Evolutionary conservation across 2,329 filamentous ascomycete species (phyloP), one percentile per base, ranked within the genome.

Genomic region (Ophiostoma angusticollis): DNA sequence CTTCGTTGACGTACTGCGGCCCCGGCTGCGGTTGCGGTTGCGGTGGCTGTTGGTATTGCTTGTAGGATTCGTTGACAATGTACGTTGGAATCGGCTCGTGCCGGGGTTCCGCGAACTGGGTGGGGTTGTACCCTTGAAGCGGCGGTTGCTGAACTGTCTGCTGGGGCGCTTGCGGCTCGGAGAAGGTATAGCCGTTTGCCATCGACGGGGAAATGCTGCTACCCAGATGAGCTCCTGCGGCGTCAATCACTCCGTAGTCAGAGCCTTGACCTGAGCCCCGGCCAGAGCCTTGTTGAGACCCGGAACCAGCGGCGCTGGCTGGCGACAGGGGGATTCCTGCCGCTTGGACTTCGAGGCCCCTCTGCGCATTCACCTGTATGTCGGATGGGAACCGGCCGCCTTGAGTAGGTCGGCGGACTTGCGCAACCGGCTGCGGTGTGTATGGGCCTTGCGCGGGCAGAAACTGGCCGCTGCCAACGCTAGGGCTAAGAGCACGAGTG

Each of bases 321-420:
- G 82, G 81, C 55, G 83, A 85, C 56, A 78, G 67, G 56, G 81
- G 75, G 8, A 47, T 36, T 4, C 46, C 46, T 56, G 47, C 37
- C 4, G 74, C 78, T 62, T 86, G 80, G 76, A 85, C 77, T 62
- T 86, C 79, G 74, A 85, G 78, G 69, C 82, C 79, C 66, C 84
- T 78, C 57, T 75, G 64, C 46, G 70, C 66, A 60, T 86, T 82
- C 58, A 93, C 73, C 65, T 86, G 78, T 52, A 96, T 68, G 68
- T 95, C 87, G 63, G 84, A 93, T 63, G 89, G 89, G 67, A 98
- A 98, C 61, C 87, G 78, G 68, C 89, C 89, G 78, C 87, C 89
- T 78, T 85, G 79, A 72, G 84, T 77, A 57, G 84, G 83, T 60
- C 86, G 78, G 60, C 72, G 72, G 52, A n/a, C n/a, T n/a, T 19